These are phyloP conservation scores for Rehmannia glutinosa DNA, from an alignment of 257 asterid species.

Conservation along the genomic window DNA sequence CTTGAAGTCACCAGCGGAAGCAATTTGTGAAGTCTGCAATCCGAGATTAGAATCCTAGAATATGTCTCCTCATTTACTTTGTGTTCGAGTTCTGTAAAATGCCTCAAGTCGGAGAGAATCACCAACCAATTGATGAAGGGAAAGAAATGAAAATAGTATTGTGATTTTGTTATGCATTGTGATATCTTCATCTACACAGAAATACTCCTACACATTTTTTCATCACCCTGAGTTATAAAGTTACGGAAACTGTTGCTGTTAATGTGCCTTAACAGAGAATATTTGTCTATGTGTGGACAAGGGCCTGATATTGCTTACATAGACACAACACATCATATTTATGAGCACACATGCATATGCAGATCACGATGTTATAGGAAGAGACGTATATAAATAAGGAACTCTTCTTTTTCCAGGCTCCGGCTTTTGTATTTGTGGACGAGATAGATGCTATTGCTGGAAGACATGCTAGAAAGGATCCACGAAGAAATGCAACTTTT, in stretches of 20 bases:
- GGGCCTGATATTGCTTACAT: slow-evolving; percentile 8
- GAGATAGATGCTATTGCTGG: slow-evolving; percentile 99
- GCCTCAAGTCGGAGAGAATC: background rate
- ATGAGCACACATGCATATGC: background rate
- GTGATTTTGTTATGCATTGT: background rate
- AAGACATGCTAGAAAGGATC: slow-evolving; percentile 89
- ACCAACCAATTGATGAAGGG: slow-evolving; percentile 3
- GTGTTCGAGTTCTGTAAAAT: background rate
- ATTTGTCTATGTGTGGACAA: background rate
- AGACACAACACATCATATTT: background rate
- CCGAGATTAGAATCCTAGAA: background rate
- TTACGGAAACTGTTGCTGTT: background rate
- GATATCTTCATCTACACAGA: slow-evolving; percentile 4
- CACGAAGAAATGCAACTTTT: slow-evolving; percentile 79
- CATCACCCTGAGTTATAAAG: background rate
- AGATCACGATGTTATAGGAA: slow-evolving; percentile 10
- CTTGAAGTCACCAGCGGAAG: background rate
- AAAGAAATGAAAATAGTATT: background rate
- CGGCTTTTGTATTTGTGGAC: slow-evolving; percentile 90
- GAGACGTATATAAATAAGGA: slow-evolving; percentile 5
- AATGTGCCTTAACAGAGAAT: background rate
- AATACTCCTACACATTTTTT: background rate
- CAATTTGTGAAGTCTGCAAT: background rate
- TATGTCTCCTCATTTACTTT: background rate
- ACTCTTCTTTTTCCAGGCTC: slow-evolving; percentile 65